A percentile compares a stretch with the other conserved stretches of the same genome.
Evolutionary conservation across 116 monocot species (phyloP).

Genomic region (Trichopus zeylanicus): DNA sequence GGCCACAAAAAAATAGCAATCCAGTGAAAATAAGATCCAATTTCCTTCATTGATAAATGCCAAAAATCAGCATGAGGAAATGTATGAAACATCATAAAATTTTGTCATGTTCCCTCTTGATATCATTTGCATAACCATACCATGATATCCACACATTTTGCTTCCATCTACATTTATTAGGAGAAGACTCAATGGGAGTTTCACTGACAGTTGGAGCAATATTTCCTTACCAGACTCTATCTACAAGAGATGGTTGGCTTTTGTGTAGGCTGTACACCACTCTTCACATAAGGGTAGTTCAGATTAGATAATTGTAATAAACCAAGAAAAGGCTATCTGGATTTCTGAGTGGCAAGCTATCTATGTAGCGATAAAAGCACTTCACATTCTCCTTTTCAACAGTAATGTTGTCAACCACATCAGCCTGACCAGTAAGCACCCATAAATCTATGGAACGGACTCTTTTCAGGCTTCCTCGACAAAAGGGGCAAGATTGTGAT

Average conservation of each 20-base stretch:
- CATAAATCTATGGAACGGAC: constrained; percentile 80
- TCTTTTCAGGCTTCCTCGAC: constrained; percentile 80
- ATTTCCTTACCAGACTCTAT: constrained; percentile 29
- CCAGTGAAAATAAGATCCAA: neutral
- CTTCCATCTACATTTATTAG: constrained; percentile 10
- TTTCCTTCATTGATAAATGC: neutral
- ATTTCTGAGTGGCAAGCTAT: constrained; percentile 69
- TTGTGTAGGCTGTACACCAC: constrained; percentile 16
- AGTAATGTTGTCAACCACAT: constrained; percentile 56
- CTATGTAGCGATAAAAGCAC: constrained; percentile 55
- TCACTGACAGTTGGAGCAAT: neutral
- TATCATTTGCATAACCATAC: neutral
- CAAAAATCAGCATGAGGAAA: neutral
- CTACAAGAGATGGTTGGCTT: constrained; percentile 43
- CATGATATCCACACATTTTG: neutral
- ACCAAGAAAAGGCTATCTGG: constrained; percentile 78
- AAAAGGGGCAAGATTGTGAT: constrained; percentile 84
- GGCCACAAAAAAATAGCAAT: neutral
- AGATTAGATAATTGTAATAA: constrained; percentile 78
- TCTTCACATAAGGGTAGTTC: constrained; percentile 5
- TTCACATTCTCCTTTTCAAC: constrained; percentile 66
- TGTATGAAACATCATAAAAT: neutral
- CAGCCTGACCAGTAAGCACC: constrained; percentile 60
- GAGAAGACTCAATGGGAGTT: neutral
- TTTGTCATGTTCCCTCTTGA: neutral